Percentiles rank a stretch among this genome's conserved stretches.
These are phyloP conservation scores for Cladosporium sp. DNA, from an alignment of 2,329 filamentous ascomycete species.

Conservation along the genomic window DNA sequence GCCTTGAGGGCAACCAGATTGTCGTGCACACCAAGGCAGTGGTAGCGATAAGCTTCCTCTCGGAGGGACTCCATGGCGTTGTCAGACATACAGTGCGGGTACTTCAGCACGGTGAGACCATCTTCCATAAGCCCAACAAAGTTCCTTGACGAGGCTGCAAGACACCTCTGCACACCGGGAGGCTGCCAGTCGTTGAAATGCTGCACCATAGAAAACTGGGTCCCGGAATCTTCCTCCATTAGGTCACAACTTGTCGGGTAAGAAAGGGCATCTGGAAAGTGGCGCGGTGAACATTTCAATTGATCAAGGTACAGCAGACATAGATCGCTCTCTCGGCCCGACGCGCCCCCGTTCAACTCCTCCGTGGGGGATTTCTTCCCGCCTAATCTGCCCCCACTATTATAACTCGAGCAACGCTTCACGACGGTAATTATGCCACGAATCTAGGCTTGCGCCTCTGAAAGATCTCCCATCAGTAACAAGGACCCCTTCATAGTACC, in stretches of 20 bases:
- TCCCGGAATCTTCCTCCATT: too few relatives aligned
- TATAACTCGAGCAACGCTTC: too few relatives aligned
- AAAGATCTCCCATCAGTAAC: neutral
- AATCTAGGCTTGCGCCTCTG: neutral
- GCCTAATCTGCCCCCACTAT: too few relatives aligned
- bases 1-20: neutral
- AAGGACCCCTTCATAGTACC: neutral
- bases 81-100: conserved; percentile 2
- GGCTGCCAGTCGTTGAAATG: neutral
- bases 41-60: conserved; percentile 4
- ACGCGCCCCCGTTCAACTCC: neutral
- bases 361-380: too few relatives aligned
- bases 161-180: neutral
- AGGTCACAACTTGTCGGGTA: too few relatives aligned
- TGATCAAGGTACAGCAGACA: neutral
- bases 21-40: neutral
- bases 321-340: neutral
- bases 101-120: conserved; percentile 6
- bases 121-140: conserved; percentile 9
- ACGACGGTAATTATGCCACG: too few relatives aligned
- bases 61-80: neutral
- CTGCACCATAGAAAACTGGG: too few relatives aligned
- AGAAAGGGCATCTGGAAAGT: neutral
- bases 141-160: conserved; percentile 1
- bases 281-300: neutral